Conservation (phyloP, 129 eudicot genomes). For the Flaveria ramosissima region DNA sequence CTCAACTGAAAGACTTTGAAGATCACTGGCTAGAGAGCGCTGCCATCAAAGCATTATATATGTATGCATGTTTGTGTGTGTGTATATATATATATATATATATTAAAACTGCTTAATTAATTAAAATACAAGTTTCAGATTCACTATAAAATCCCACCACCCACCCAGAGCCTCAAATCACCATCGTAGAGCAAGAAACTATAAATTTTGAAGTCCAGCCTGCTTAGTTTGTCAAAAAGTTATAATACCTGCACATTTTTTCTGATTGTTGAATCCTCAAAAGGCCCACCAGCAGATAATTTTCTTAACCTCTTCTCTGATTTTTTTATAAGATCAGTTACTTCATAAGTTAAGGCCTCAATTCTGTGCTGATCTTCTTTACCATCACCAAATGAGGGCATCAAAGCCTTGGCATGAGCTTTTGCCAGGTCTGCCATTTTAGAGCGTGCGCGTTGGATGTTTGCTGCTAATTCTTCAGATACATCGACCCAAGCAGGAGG, state of each 20-base stretch:
- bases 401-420: conserved; percentile 92
- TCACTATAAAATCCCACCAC: not conserved
- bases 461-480: conserved; percentile 75
- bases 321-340: conserved; percentile 64
- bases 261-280: conserved; percentile 80
- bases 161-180: not conserved
- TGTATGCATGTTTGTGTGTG: no score
- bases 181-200: not conserved
- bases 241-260: conserved; percentile 84
- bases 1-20: conserved; percentile 81
- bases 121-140: not conserved
- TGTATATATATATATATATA: no score
- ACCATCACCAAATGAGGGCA: conserved; percentile 93
- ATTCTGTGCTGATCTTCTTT: conserved; percentile 82
- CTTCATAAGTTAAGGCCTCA: conserved; percentile 73
- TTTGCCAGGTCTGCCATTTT: conserved; percentile 80
- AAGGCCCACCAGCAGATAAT: conserved; percentile 72
- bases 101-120: not conserved
- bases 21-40: conserved; percentile 94
- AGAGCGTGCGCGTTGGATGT: conserved; percentile 60
- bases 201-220: not conserved
- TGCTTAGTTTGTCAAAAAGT: conserved; percentile 1
- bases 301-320: conserved; percentile 70
- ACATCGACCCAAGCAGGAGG: conserved; percentile 99
- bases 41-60: conserved; percentile 40